Percentiles rank a stretch among this genome's conserved stretches.
These are phyloP conservation scores for Neltuma alba DNA, from an alignment of 306 rosid species.

Conservation along the genomic window DNA sequence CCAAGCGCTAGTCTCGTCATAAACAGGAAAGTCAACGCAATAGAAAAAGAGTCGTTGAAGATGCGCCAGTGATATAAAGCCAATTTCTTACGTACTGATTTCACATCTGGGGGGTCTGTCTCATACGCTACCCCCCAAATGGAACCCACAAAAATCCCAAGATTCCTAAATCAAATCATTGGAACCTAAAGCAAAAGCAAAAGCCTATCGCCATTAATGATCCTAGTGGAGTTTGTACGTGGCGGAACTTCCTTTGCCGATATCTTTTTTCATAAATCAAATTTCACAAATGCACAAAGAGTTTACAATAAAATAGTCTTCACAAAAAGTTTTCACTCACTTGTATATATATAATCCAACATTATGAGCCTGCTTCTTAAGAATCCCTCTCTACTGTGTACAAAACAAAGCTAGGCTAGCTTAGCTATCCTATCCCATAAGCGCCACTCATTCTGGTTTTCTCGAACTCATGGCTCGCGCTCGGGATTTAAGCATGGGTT, in stretches of 20 bases:
- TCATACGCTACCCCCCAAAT: not conserved
- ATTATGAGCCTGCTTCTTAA: not conserved
- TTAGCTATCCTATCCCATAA: not conserved
- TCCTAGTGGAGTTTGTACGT: not conserved
- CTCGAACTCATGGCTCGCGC: constrained; percentile 44
- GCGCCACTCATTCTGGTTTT: constrained; percentile 5
- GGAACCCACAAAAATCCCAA: not conserved
- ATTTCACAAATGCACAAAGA: not conserved
- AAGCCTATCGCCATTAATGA: not conserved
- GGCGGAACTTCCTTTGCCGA: not conserved
- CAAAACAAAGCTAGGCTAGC: not conserved
- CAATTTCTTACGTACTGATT: not conserved
- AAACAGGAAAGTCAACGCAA: constrained; percentile 18
- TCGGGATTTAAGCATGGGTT: constrained; percentile 33
- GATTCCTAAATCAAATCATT: constrained; percentile 25
- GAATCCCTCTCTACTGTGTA: not conserved
- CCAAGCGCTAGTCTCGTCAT: not conserved
- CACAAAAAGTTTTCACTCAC: not conserved
- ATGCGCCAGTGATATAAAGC: not conserved
- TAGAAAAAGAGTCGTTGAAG: not conserved
- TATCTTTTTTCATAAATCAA: not conserved
- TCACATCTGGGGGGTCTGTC: not conserved
- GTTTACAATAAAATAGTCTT: not conserved
- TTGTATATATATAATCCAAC: not conserved
- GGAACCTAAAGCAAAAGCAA: constrained; percentile 9